phyloP scores from a whole-genome alignment of 805 yeast genomes.

The Wickerhamomyces strasburgensis region DNA sequence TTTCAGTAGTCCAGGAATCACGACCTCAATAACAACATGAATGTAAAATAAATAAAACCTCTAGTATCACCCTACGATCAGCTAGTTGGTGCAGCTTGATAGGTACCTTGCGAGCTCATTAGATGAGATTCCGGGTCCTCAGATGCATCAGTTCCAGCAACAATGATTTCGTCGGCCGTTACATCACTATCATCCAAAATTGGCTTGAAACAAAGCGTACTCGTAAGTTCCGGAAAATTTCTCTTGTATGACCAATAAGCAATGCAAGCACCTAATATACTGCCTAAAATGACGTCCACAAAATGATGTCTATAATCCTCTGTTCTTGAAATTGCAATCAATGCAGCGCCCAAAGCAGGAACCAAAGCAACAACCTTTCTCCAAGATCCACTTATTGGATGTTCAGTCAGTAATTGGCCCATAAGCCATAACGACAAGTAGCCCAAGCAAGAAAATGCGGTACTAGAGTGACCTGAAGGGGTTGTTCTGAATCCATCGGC shows the following conservation, averaged over 20 bases:
- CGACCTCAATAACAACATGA: too few species aligned
- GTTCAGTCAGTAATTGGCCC: constrained; percentile 56
- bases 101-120: constrained; percentile 7
- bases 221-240: constrained; percentile 34
- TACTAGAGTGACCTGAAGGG: constrained; percentile 77
- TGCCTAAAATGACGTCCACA: constrained; percentile 74
- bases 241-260: constrained; percentile 43
- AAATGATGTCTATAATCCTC: constrained; percentile 94
- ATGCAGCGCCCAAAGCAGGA: constrained; percentile 65
- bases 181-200: constrained; percentile 37
- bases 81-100: too few species aligned
- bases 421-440: constrained; percentile 59
- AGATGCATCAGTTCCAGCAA: constrained; percentile 17
- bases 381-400: constrained; percentile 55
- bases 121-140: constrained; percentile 13
- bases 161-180: constrained; percentile 21
- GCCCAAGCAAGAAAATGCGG: constrained; percentile 64
- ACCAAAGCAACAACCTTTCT: constrained; percentile 45
- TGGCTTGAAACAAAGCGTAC: constrained; percentile 34
- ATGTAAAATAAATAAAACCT: too few species aligned
- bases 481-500: constrained; percentile 77
- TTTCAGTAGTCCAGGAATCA: too few species aligned
- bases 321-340: constrained; percentile 81
- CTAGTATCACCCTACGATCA: too few species aligned
- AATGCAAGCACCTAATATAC: constrained; percentile 54